Conservation (phyloP, 1,139 yeast genomes). For the Suhomyces ambrosiae region DNA sequence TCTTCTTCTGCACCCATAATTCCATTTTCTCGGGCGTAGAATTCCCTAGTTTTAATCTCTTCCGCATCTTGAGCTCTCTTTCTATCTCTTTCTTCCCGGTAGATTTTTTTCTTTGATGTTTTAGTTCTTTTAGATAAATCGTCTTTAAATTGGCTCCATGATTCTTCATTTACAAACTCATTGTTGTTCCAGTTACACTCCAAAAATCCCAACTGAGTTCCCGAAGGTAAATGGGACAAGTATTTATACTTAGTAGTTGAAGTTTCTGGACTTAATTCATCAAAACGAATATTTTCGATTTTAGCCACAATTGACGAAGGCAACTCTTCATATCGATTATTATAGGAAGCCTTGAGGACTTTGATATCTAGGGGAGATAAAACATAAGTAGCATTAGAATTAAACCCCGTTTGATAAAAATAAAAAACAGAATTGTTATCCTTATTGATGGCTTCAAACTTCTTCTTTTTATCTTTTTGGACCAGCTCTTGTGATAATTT, state of each 20-base stretch:
- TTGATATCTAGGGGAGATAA: slow-evolving; percentile 79
- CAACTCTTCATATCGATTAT: slow-evolving; percentile 56
- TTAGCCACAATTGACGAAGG: slow-evolving; percentile 65
- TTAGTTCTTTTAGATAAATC: slow-evolving; percentile 66
- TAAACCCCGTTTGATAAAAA: slow-evolving; percentile 75
- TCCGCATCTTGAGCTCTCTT: slow-evolving; percentile 61
- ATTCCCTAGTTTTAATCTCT: slow-evolving; percentile 58
- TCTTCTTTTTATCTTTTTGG: not conserved
- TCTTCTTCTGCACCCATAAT: slow-evolving; percentile 14
- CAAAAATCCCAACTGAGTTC: slow-evolving; percentile 79
- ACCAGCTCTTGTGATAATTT: slow-evolving; percentile 17
- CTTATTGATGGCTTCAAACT: not conserved
- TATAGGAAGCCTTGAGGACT: slow-evolving; percentile 65
- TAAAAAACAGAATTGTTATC: slow-evolving; percentile 24
- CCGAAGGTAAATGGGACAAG: slow-evolving; percentile 78
- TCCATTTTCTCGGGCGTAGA: slow-evolving; percentile 60
- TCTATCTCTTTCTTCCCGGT: slow-evolving; percentile 67
- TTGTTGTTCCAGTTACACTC: slow-evolving; percentile 78
- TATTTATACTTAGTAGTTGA: slow-evolving; percentile 69
- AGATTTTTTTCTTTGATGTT: slow-evolving; percentile 52
- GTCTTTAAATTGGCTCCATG: slow-evolving; percentile 55
- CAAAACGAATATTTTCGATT: slow-evolving; percentile 70
- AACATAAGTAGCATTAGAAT: slow-evolving; percentile 64
- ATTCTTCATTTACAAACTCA: slow-evolving; percentile 46
- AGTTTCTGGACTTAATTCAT: slow-evolving; percentile 56